These are phyloP conservation scores for Epichloe hybrida DNA, from an alignment of 2,329 filamentous ascomycete genomes.

Conservation along the genomic window DNA sequence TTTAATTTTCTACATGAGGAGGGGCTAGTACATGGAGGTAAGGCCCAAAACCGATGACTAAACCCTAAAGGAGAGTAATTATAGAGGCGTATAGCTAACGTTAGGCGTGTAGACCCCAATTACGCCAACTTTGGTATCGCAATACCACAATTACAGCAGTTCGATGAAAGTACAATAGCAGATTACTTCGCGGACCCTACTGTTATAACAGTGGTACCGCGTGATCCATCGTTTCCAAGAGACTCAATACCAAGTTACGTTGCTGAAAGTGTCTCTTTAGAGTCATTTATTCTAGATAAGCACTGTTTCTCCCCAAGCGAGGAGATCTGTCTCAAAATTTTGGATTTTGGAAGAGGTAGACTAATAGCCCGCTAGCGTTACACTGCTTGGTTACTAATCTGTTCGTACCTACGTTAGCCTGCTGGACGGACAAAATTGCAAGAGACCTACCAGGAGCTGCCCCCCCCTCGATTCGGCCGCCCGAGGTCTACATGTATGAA, in stretches of 20 bases:
- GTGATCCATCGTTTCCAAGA: neutral
- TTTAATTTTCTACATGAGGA: neutral
- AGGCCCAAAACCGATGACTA: neutral
- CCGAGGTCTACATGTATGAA: neutral
- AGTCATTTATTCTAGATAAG: neutral
- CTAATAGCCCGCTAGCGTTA: too few relatives aligned
- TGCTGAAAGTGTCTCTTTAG: neutral
- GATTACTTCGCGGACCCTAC: neutral
- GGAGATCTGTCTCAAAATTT: neutral
- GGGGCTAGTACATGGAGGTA: neutral
- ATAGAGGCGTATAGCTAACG: neutral
- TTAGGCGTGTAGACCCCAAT: neutral
- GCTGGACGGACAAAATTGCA: neutral
- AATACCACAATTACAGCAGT: neutral
- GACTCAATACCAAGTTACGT: neutral
- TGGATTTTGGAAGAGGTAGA: neutral
- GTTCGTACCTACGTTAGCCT: neutral
- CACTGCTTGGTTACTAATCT: too few relatives aligned
- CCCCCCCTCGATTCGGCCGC: neutral
- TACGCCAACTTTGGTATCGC: neutral
- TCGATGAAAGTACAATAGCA: neutral
- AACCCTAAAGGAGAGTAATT: neutral
- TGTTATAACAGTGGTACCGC: neutral
- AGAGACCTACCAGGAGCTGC: neutral
- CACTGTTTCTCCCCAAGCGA: neutral